These are phyloP conservation scores for Baorangia bicolor DNA, from an alignment of 768 basidiomycete genomes.

Conservation along the genomic window DNA sequence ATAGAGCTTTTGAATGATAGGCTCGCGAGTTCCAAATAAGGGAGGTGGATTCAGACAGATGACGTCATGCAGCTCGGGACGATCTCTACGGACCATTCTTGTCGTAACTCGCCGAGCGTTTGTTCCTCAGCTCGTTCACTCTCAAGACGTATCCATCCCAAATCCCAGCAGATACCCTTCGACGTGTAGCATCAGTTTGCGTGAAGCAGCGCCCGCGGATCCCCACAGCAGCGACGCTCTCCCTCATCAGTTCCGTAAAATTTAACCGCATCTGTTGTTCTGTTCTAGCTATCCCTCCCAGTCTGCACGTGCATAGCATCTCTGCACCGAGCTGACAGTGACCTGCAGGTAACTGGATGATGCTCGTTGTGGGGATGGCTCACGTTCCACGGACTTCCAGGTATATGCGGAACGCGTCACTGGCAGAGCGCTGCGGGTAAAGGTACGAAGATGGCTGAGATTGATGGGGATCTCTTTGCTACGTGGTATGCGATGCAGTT, in stretches of 20 bases:
- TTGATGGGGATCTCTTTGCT: background rate
- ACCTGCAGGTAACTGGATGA: background rate
- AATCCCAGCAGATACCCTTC: background rate
- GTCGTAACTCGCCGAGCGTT: background rate
- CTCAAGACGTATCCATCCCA: background rate
- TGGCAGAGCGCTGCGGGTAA: background rate
- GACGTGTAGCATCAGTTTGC: background rate
- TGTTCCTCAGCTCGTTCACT: background rate
- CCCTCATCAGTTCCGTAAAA: background rate
- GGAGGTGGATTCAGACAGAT: background rate
- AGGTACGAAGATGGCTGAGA: background rate
- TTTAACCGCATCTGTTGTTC: background rate
- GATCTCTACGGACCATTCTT: background rate
- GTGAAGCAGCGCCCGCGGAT: background rate
- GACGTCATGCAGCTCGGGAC: background rate
- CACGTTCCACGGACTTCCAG: background rate
- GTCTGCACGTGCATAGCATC: conserved; percentile 4
- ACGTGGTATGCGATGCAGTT: background rate
- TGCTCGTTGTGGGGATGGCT: background rate
- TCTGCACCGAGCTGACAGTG: background rate
- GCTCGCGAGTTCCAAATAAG: background rate
- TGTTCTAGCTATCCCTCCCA: background rate
- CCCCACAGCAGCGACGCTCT: background rate
- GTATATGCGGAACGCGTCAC: background rate
- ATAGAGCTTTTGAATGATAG: background rate